These are phyloP conservation scores for Umbilicus rupestris DNA, from an alignment of 164 flowering plant genomes.

Conservation along the genomic window DNA sequence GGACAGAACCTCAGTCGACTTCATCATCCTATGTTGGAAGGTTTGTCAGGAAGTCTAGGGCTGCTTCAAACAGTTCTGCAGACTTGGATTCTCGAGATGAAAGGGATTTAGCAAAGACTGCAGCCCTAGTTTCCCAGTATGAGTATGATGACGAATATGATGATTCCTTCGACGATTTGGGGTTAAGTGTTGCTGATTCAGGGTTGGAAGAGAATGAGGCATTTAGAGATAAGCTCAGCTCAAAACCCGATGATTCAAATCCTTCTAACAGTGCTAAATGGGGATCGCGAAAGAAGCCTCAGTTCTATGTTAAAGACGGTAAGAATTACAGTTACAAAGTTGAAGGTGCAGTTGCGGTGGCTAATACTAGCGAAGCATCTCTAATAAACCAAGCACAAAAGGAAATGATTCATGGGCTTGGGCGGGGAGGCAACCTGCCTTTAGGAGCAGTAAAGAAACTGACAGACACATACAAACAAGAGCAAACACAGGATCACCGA, in stretches of 20 bases:
- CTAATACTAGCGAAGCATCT: conserved; percentile 60
- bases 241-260: conserved; percentile 21
- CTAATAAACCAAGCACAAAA: conserved; percentile 48
- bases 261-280: conserved; percentile 38
- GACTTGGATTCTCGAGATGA: conserved; percentile 37
- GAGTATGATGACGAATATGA: conserved; percentile 99
- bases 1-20: conserved; percentile 24
- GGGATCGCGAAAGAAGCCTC: conserved; percentile 67
- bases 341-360: conserved; percentile 67
- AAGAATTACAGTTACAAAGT: conserved; percentile 95
- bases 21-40: conserved; percentile 65
- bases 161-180: conserved; percentile 93
- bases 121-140: conserved; percentile 46
- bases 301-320: conserved; percentile 91
- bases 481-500: conserved; percentile 17
- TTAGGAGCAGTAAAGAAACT: conserved; percentile 52
- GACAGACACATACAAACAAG: conserved; percentile 25
- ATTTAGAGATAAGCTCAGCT: conserved; percentile 33
- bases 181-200: conserved; percentile 63
- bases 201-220: conserved; percentile 54
- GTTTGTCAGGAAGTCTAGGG: conserved; percentile 54
- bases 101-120: conserved; percentile 31
- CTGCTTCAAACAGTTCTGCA: conserved; percentile 20
- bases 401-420: conserved; percentile 77
- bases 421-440: conserved; percentile 85